Conservation (phyloP, 345 rosid genomes). For the Reutealis trisperma region DNA sequence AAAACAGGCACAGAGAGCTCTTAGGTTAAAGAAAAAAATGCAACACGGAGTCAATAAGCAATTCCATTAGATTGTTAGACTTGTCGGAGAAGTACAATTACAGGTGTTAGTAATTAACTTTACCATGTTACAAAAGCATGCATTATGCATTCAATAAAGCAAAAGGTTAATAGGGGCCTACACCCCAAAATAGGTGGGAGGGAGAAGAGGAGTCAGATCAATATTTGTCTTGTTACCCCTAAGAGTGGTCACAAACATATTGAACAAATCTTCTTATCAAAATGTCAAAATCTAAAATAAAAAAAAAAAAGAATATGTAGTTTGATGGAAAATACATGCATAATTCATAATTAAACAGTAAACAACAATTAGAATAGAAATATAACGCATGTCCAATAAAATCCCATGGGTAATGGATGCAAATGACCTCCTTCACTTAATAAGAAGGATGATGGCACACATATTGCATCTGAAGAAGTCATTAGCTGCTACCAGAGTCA, state of each 20-base stretch:
- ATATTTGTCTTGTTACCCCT: background rate
- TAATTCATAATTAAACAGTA: background rate
- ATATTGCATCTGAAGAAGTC: constrained; percentile 3
- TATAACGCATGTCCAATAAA: background rate
- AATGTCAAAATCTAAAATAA: background rate
- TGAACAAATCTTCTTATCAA: background rate
- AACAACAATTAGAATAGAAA: background rate
- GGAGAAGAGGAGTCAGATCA: background rate
- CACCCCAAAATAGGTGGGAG: background rate
- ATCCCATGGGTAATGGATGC: background rate
- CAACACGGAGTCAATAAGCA: constrained; percentile 10
- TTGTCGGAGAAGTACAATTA: background rate
- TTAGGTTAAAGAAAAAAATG: constrained; percentile 37
- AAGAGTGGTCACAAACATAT: background rate
- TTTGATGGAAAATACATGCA: background rate
- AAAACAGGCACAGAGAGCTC: constrained; percentile 45
- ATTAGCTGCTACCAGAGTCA: background rate
- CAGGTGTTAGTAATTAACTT: background rate
- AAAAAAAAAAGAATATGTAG: too few relatives aligned
- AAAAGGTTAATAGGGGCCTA: background rate
- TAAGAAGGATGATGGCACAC: background rate
- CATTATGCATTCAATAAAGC: background rate
- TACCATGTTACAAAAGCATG: background rate
- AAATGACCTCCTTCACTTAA: background rate
- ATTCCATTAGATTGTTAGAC: background rate